These are phyloP conservation scores for Sclerotinia sclerotiorum DNA, from an alignment of 2,329 filamentous ascomycete species.

Conservation along the genomic window DNA sequence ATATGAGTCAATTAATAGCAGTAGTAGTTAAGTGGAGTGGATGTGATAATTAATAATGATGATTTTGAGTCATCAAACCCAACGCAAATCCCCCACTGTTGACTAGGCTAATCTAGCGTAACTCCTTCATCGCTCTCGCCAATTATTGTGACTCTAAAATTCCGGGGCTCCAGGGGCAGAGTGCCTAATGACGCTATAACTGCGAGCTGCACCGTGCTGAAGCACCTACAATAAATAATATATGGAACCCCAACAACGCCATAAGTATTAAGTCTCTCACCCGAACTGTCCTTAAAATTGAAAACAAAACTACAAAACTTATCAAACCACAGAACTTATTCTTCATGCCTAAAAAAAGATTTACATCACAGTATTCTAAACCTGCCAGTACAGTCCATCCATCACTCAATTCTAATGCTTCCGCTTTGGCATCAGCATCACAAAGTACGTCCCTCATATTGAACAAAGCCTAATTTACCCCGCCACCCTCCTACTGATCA, in stretches of 20 bases:
- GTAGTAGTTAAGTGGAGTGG: neutral
- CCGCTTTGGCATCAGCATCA: slow-evolving; percentile 39
- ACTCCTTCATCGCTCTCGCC: slow-evolving; percentile 6
- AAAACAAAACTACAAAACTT: neutral
- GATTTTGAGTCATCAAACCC: no score
- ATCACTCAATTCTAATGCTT: slow-evolving; percentile 43
- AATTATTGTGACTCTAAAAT: neutral
- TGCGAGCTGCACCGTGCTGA: neutral
- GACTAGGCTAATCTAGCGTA: neutral
- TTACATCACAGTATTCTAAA: slow-evolving; percentile 56
- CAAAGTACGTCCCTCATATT: slow-evolving; percentile 27
- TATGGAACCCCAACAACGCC: neutral
- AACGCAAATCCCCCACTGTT: neutral
- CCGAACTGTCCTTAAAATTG: neutral
- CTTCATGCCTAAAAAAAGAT: slow-evolving; percentile 64
- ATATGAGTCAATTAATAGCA: neutral
- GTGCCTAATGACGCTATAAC: neutral
- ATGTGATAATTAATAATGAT: neutral
- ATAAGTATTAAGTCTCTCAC: neutral
- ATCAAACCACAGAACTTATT: neutral
- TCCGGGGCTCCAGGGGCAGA: neutral
- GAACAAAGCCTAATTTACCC: slow-evolving; percentile 20
- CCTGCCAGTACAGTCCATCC: slow-evolving; percentile 56
- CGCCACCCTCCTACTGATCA: neutral
- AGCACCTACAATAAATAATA: neutral